phyloP scores from a whole-genome alignment of 139 green algal species.

The Nannochloris sp. region DNA sequence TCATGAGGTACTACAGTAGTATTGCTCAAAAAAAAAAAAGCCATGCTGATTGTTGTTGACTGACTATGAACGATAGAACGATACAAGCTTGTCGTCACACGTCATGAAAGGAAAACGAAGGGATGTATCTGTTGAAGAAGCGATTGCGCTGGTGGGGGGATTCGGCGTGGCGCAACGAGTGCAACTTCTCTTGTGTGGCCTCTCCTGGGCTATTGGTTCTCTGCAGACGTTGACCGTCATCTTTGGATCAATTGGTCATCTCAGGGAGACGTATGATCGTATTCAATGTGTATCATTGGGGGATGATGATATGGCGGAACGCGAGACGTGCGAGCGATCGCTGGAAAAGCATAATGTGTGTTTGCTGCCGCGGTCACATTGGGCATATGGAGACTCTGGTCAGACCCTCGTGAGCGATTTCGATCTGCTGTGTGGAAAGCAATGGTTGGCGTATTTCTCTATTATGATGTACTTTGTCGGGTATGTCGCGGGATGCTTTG shows the following conservation, averaged over 20 bases:
- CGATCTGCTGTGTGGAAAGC: conserved; percentile 40
- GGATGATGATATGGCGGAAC: no score
- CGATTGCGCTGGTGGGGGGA: background rate
- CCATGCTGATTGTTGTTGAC: no score
- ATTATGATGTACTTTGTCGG: conserved; percentile 51
- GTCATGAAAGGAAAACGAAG: background rate
- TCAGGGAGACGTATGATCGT: no score
- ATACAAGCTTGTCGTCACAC: background rate
- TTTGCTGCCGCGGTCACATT: conserved; percentile 11
- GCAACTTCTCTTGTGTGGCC: background rate
- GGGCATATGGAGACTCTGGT: conserved; percentile 25
- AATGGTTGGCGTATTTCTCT: conserved; percentile 35
- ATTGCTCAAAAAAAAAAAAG: no score
- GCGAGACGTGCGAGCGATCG: no score
- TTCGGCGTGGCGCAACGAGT: conserved; percentile 1
- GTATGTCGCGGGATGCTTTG: conserved; percentile 37
- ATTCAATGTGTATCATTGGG: no score
- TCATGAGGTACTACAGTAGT: no score
- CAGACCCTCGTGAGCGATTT: conserved; percentile 38
- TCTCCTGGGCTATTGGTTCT: background rate
- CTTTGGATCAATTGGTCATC: no score
- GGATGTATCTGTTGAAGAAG: background rate
- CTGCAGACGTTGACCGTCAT: no score
- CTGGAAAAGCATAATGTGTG: conserved; percentile 12
- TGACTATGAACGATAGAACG: no score